Evolutionary conservation across 805 yeast species (phyloP), one percentile per base, ranked within the genome.

Genomic region (Myxozyma kluyveri): DNA sequence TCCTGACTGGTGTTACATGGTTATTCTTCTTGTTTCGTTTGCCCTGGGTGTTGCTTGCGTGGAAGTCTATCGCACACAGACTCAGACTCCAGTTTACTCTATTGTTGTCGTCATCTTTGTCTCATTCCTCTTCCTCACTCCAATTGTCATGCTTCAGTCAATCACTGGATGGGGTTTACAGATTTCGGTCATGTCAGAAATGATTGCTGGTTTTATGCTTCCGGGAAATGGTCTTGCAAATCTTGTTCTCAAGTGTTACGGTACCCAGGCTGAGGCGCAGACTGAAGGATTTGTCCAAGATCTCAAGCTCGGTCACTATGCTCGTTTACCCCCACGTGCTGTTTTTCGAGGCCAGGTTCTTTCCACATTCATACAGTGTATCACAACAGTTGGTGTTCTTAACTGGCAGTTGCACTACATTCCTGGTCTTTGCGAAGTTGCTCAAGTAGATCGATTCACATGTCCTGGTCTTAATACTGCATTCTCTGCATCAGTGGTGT

Each of bases 151-250:
- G 18, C 74, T 84, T 46, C 78, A 76, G 18, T 83, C 87, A 2
- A 76, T 80, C 32, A 82, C 89, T 0, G 84, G 84, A 69, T 76
- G 71, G 42, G 62, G 75, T 1, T 76, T 82, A 50, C 84, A 84
- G 10, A 69, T 83, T 56, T 80, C 79, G 60, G 86, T 82, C 3
- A 65, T 84, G 47, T 77, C 83, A 2, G 88, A 83, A 63, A 69
- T 84, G 54, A 74, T 84, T 40, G 78, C 80, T 24, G 88, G 88
- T 1, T 83, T 81, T 65, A 74, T 83, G 54, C 71, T 79, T 10
- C 87, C 86, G 2, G 86, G 82, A 1, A 69, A 71, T 43, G 79
- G 88, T 1, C 66, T 81, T 17, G 84, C 86, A 0, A 75, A 81
- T 67, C 80, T 84, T 75, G 74, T 79, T 59, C 74, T 81, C 70